Evolutionary conservation across 257 asterid species (phyloP), one percentile per base, ranked within the genome.

Genomic region (Scutellaria barbata): DNA sequence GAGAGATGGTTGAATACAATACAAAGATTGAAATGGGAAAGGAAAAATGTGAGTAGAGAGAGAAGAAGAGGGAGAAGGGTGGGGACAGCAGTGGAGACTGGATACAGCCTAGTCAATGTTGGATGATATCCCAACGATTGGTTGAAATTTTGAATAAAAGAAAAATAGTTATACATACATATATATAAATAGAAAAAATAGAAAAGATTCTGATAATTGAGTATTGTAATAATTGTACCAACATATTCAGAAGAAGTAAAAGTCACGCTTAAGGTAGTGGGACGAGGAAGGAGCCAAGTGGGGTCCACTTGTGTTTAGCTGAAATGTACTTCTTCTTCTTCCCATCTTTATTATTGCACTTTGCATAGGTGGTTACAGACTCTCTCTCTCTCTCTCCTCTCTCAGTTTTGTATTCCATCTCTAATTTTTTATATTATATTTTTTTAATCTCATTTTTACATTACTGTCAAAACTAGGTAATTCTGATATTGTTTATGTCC

Each of bases 71-170:
- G 35, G 46, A 18, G 53, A 53, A 65, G 13, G 25, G 76, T 63
- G 43, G 71, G 63, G 59, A 71, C 60, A 47, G 47, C 17, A 37
- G 42, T 11, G 16, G 62, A 40, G 20, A 43, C 25, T 14, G 35
- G 66, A 18, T 35, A n/a, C n/a, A 69, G 87, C 75, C 77, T 50
- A 80, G 89, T 82, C 91, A 86, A 83, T 77, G 69, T 17, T 53
- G 75, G 83, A 18, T 64, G 67, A 69, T 52, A 18, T 7, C 50
- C 45, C 5, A 35, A n/a, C 51, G 3, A 74, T 40, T 68, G 71
- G 55, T 14, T 50, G 33, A 40, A 18, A 16, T 18, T 42, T 17
- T 17, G 18, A 2, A 7, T 10, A 33, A 48, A 14, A 13, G 13
- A 1, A 7, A 22, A 41, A 46, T 6, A 56, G 3, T 43, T 11